Base-by-base conservation (phyloP, 495 filamentous ascomycete species). In the Xylaria cubensis region DNA sequence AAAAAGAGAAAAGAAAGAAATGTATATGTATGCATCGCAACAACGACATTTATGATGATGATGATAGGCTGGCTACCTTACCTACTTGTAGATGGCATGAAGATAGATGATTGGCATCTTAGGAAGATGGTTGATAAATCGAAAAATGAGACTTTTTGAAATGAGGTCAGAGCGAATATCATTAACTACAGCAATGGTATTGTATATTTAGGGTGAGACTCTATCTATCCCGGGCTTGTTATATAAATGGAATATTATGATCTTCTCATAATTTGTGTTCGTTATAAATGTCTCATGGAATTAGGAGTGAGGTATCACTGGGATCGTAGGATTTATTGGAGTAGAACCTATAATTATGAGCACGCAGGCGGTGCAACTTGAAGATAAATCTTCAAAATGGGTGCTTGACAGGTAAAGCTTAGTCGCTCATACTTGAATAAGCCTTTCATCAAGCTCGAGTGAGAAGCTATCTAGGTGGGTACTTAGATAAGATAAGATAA, bases 1-100 rank as follows among this genome's bases (percentile, higher is more conserved):
- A 7, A 36, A 39, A 39, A 39, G 6, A 6, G 36, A 8, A 7
- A 34, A 8, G 19, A 56, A 34, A 26, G 59, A 29, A 75, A 51
- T 59, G 17, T 21, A 68, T 36, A 26, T n/a, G 1, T 24, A 26
- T n/a, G 5, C 39, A 44, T 50, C 5, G 41, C 17, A 13, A 67
- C n/a, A 13, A 67, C n/a, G 65, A 58, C 58, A 53, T 51, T 44
- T 24, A 64, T 7, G 64, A 66, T 15, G 46, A 53, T 51, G 64
- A 65, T 48, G 21, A 64, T 46, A 17, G 50, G 17, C 9, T 29
- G 26, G 26, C 26, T 39, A 36, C 6, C 4, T 7, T 6, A 19
- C 12, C 0, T 58, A n/a, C n/a, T n/a, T n/a, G n/a, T n/a, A 36
- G 55, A 59, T 36, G 19, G 7, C 4, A 19, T 21, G 34, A 61